These are phyloP conservation scores for Russula dissimulans DNA, from an alignment of 768 basidiomycete genomes.

Conservation along the genomic window DNA sequence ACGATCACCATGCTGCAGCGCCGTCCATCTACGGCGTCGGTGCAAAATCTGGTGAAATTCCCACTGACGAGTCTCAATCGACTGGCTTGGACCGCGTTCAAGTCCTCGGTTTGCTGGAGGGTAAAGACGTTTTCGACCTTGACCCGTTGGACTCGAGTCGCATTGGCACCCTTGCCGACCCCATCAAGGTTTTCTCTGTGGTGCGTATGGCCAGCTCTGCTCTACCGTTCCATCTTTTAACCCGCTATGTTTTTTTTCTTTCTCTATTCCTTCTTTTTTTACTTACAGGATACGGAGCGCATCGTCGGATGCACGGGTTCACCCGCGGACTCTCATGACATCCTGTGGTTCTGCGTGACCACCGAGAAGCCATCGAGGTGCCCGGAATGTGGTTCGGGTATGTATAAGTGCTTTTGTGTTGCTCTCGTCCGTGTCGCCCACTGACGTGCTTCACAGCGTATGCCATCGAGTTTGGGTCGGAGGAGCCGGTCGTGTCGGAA, in stretches of 20 bases:
- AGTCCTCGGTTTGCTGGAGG: constrained; percentile 79
- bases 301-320: constrained; percentile 91
- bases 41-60: constrained; percentile 62
- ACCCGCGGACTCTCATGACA: constrained; percentile 92
- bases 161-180: constrained; percentile 80
- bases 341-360: constrained; percentile 70
- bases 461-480: constrained; percentile 39
- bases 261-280: constrained; percentile 1
- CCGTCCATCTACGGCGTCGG: constrained; percentile 67
- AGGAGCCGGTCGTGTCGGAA: constrained; percentile 9
- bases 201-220: constrained; percentile 39
- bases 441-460: constrained; percentile 42
- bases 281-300: constrained; percentile 61
- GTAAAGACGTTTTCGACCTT: constrained; percentile 84
- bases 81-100: constrained; percentile 97
- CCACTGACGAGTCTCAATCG: constrained; percentile 81
- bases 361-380: constrained; percentile 70
- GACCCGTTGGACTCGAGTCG: constrained; percentile 76
- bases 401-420: constrained; percentile 22
- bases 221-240: neutral
- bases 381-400: constrained; percentile 90
- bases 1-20: constrained; percentile 35
- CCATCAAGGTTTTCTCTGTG: constrained; percentile 78
- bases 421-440: neutral
- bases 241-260: neutral